Evolutionary conservation across 73 alveolate genomes (phyloP).

Genomic region (Paramecium pentaurelia): DNA sequence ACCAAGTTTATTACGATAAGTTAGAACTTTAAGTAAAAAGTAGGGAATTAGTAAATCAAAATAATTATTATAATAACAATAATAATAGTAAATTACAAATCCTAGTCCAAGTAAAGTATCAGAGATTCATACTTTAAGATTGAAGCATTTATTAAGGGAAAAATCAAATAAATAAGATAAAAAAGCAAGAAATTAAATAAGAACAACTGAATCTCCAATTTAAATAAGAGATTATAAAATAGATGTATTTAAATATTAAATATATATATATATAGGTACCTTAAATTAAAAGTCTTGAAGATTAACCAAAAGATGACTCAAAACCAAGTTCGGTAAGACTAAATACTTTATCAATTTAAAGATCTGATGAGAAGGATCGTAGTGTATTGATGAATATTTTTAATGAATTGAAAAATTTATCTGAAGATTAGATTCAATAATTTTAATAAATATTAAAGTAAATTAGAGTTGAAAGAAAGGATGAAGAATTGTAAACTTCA

Average conservation of each 20-base stretch:
- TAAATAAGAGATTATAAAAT: not conserved
- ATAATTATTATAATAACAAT: not conserved
- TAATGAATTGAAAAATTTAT: not conserved
- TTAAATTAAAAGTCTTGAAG: not conserved
- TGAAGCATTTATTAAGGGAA: not conserved
- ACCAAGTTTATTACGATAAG: not conserved
- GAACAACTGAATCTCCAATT: not conserved
- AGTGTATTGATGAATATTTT: not conserved
- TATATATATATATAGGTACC: not conserved
- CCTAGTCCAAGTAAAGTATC: not conserved
- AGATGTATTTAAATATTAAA: not conserved
- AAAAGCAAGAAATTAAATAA: not conserved
- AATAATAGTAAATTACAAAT: not conserved
- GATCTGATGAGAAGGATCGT: not conserved
- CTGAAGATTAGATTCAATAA: not conserved
- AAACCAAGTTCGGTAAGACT: not conserved
- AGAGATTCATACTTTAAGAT: not conserved
- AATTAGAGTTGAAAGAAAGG: not conserved
- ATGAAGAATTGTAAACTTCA: slow-evolving; percentile 8
- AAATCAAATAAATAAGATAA: not conserved
- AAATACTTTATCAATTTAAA: not conserved
- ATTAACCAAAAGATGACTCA: not conserved
- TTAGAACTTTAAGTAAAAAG: not conserved
- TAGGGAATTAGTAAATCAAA: not conserved
- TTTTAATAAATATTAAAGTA: not conserved